A percentile compares a stretch with the other conserved stretches of the same genome.
Conservation (phyloP, 108 stramenopile species). For the Asterionellopsis glacialis region DNA sequence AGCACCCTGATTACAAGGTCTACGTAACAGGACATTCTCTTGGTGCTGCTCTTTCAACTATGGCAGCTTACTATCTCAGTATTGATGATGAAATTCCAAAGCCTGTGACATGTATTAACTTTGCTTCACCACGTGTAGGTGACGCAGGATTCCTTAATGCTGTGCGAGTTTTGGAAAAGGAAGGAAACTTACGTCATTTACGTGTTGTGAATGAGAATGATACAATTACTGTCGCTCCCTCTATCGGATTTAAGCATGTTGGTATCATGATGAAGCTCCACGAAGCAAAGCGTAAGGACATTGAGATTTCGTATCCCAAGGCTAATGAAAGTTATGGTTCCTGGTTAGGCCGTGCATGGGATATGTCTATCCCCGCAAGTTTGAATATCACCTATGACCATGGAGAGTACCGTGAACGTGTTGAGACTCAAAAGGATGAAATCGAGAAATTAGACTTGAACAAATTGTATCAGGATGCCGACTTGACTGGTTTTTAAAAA, state of each 20-base stretch:
- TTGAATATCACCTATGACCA: constrained; percentile 8
- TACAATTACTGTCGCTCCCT: constrained; percentile 38
- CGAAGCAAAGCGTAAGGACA: constrained; percentile 7
- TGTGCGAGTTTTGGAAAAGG: constrained; percentile 40
- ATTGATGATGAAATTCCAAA: constrained; percentile 17
- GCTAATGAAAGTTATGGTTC: not conserved
- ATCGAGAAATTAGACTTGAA: constrained; percentile 1
- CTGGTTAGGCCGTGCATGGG: constrained; percentile 1
- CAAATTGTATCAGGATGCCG: not conserved
- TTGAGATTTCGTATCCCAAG: constrained; percentile 3
- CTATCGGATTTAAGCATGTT: constrained; percentile 30
- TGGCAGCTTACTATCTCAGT: constrained; percentile 52
- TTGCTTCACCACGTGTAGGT: constrained; percentile 57
- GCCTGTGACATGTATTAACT: constrained; percentile 51
- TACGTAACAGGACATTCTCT: constrained; percentile 66
- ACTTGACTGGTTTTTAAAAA: not conserved
- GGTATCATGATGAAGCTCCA: constrained; percentile 39
- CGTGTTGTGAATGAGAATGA: constrained; percentile 60
- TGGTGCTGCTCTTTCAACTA: constrained; percentile 57
- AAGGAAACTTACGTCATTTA: constrained; percentile 41
- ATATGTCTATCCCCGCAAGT: constrained; percentile 1
- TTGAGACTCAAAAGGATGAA: constrained; percentile 1
- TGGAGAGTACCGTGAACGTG: constrained; percentile 4
- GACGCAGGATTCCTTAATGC: constrained; percentile 37
- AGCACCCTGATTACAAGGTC: constrained; percentile 38